Evolutionary conservation across 108 stramenopile genomes (phyloP), one percentile per base, ranked within the genome.

Genomic region (Nitzschia putrida): DNA sequence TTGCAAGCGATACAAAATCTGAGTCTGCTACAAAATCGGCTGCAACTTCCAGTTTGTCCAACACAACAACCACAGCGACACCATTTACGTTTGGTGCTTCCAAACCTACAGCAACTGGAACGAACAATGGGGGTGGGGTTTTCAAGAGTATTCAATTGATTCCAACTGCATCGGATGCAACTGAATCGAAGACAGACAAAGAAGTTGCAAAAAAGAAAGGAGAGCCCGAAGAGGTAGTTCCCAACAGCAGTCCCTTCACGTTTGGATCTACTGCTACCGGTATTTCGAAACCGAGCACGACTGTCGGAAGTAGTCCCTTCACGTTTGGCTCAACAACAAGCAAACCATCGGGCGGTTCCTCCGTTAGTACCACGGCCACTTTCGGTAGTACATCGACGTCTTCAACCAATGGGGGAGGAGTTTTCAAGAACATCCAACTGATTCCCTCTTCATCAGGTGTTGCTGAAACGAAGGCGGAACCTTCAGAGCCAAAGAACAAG

Each of bases 361-460:
- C 29, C 4, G 29, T 34, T 34, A 34, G 29, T 34, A 34, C 29
- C 4, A 34, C 29, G 29, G 29, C 29, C 1, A 34, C 29, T 34
- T 34, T 34, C 29, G 29, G 29, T 34, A 34, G 29, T 34, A 34
- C 29, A 34, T 34, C 29, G 4, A 34, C 29, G 4, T 34, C 29
- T 34, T 34, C 29, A 34, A 34, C 29, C 4, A 34, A 4, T 34
- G n/a, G 26, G 1, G 38, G 39, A 7, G 11, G 34, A 44, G 8
- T 63, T 24, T 63, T 63, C 44, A 43, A 41, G 2, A 47, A 63
- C 21, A 63, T 63, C 43, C 43, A 63, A 1, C 2, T 63, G 22
- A 43, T 63, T 47, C 29, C 29, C 29, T 34, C 29, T 34, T 34
- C 29, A 4, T 34, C 29, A 34, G 29, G 29, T 34, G 29, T 34